These are phyloP conservation scores for Rostrohypoxylon terebratum DNA, from an alignment of 495 filamentous ascomycete species.

Conservation along the genomic window DNA sequence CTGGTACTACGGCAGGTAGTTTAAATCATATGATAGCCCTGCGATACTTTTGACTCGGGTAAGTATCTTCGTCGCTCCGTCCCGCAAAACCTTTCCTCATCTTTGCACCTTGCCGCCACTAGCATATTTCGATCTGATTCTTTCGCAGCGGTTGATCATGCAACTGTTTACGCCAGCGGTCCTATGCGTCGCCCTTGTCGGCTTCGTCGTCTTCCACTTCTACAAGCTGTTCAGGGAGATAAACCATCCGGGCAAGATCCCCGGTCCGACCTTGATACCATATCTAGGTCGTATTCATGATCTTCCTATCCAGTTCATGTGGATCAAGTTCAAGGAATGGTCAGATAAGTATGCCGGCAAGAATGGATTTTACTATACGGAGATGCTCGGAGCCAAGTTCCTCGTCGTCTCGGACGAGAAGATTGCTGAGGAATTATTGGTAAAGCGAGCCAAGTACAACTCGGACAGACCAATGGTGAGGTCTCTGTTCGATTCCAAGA, in stretches of 20 bases:
- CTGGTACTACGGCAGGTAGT: conserved; percentile 29
- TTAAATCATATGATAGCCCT: conserved; percentile 45
- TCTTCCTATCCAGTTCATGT: conserved; percentile 60
- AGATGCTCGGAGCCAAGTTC: conserved; percentile 61
- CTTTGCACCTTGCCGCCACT: conserved; percentile 4
- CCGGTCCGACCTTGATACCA: conserved; percentile 55
- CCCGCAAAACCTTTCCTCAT: conserved; percentile 18
- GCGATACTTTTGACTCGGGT: conserved; percentile 25
- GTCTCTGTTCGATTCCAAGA: conserved; percentile 59
- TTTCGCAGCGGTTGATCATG: conserved; percentile 29
- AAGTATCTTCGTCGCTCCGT: conserved; percentile 25
- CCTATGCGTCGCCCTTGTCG: conserved; percentile 41
- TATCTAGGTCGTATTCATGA: conserved; percentile 62
- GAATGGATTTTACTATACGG: conserved; percentile 58
- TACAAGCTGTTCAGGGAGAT: conserved; percentile 49
- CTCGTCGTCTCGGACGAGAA: conserved; percentile 65
- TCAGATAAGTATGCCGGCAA: conserved; percentile 58
- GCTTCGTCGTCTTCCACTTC: conserved; percentile 45
- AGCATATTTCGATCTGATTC: conserved; percentile 6
- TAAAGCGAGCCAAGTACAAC: conserved; percentile 61
- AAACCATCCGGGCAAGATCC: conserved; percentile 49
- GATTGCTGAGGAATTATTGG: conserved; percentile 64
- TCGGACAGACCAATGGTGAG: conserved; percentile 58
- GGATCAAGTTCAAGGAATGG: conserved; percentile 66
- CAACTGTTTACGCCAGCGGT: conserved; percentile 42